Base-by-base conservation (phyloP, 257 asterid genomes). In the Osmanthus fragrans region DNA sequence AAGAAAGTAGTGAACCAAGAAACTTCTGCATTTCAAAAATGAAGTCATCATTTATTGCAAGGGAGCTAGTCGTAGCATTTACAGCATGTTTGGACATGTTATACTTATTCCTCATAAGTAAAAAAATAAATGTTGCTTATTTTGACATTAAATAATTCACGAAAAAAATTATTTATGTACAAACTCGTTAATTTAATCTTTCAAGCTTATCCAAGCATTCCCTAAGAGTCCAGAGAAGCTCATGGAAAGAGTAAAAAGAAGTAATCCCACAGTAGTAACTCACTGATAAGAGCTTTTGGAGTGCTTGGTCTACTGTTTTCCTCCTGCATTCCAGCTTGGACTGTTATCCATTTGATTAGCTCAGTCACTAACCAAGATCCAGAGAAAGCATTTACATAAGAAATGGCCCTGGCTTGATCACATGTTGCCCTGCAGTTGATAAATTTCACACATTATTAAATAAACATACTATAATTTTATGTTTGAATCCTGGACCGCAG, bases 221-320 rank as follows among this genome's bases (percentile, higher is more conserved):
- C 67, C 40, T 30, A 19, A 63, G 12, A 5, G 51, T 34, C 47
- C 65, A 58, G 47, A 75, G 70, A 37, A 72, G 74, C 76, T 47
- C 29, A 4, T 58, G 40, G 76, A 47, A 64, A 39, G 81, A 74
- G 63, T 40, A 27, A 45, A 73, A 65, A 63, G 42, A 70, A 70
- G 68, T 23, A 64, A 5, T 68, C 74, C 72, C 6, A 27, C 70
- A 76, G 54, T 73, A 82, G 65, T 65, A 66, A 86, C 98, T 85
- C 87, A 94, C 98, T 70, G 66, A 89, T 89, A n/a, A 94, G 89
- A 83, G 86, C 91, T 79, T 63, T 69, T 4, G 98, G 96, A 77
- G 85, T 83, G 72, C 75, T 82, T 58, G 90, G 88, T 74, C 77
- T 74, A 65, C 71, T 42, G 37, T 47, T 75, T 51, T 51, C 81